Base-by-base conservation (phyloP, 1,284 basidiomycete species). In the Filobasidium uniguttulatum region DNA sequence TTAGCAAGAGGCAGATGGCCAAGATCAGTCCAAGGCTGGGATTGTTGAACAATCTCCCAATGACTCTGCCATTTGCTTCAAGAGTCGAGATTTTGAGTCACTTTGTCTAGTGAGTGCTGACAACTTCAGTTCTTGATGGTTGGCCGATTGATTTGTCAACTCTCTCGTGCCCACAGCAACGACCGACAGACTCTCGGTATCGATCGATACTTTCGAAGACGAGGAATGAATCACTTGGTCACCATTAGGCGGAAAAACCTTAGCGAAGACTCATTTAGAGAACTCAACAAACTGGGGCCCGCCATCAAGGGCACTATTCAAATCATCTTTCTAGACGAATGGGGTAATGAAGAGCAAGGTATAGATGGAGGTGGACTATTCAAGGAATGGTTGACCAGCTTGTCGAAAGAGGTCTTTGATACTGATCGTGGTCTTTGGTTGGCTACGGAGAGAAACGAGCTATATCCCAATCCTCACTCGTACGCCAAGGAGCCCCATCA, bases 301-400 rank as follows among this genome's bases (percentile, higher is more conserved):
- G 78, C 83, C 57, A 67, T 97, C 60, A 91, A 90, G 70, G 75
- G 75, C 28, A 78, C 79, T 8, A 75, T 98, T 20, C 77, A 84
- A 62, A 97, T 98, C 60, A 76, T 77, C 9, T 98, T 98, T 64
- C 75, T 94, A 28, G 89, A 97, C 69, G 79, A 89, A 70, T 93
- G 81, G 66, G 68, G 58, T 7, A 57, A 50, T 14, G 57, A 60
- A 49, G 67, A 70, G 50, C 54, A 57, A 3, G 65, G 67, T 14
- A 65, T 67, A 29, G 91, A 98, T 60, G 93, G 93, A 1, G 91
- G 94, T 2, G 93, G 94, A 0, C 80, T 98, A 7, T 97, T 96
- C 73, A 99, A 98, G 65, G 94, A 97, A 68, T 94, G 98, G 62
- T 78, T 98, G 60, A 97, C 90, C 1, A 83, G 82, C 12, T 67